Evolutionary conservation across 192 early-diverging fungal species (phyloP), one percentile per base, ranked within the genome.

Genomic region (Rhizoclosmatium sp.): DNA sequence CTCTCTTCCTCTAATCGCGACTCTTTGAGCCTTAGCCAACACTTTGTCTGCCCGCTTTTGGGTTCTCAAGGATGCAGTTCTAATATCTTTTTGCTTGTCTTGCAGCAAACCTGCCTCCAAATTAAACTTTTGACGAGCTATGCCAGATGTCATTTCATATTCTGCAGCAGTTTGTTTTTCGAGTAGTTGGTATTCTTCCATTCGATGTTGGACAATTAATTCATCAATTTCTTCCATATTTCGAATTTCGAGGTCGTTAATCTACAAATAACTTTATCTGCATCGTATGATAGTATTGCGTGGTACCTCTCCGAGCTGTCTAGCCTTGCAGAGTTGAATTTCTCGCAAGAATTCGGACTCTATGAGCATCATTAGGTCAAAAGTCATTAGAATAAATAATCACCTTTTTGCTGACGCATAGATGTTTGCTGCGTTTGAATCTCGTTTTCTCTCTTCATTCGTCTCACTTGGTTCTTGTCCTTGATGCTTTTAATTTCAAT

Each of bases 331-430:
- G n/a, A 80, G 47, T 59, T 80, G 78, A 49, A 71, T 80, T 47
- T 80, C 78, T 19, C 78, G 69, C 3, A 80, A 49, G 42, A 69
- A 69, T 49, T 80, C 78, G 69, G 66, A 80, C 40, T 80, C 78
- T 80, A 47, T 7, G 1, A 19, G 5, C 40, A 21, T 42, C 48
- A 59, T 31, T 54, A 54, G 51, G 5, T 54, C 0, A 54, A 54
- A 54, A 54, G 51, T 16, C 5, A 54, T 12, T 54, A 54, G 1
- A 54, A 54, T 12, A 54, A 54, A 54, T 12, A 54, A 2, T 12
- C 12, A 80, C 78, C 78, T 60, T 80, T 80, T 62, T 80, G 78
- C 40, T 80, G 78, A n/a, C 71, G 41, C 78, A 80, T 80, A 4
- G 45, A 47, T 19, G 44, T 48, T 48, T 80, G 65, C 42, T 80